A percentile compares a stretch with the other conserved stretches of the same genome.
Conservation (phyloP, 768 basidiomycete genomes). For the Lentinula lateritia region DNA sequence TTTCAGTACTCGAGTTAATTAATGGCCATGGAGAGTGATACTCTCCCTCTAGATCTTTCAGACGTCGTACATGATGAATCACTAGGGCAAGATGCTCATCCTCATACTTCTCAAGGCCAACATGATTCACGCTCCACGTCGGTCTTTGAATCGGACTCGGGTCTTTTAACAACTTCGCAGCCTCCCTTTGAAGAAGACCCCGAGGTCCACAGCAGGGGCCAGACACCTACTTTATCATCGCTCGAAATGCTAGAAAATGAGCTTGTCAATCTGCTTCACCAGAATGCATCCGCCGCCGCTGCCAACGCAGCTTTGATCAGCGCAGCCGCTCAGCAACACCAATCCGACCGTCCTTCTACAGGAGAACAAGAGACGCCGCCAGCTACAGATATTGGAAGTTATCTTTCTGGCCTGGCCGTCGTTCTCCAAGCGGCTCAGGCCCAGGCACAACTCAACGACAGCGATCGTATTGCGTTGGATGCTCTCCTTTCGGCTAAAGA, state of each 20-base stretch:
- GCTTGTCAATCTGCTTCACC: conserved; percentile 67
- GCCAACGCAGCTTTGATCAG: conserved; percentile 46
- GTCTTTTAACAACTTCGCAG: conserved; percentile 34
- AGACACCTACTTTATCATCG: conserved; percentile 38
- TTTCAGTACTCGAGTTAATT: conserved; percentile 19
- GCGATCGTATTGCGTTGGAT: conserved; percentile 30
- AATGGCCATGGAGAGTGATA: conserved; percentile 45
- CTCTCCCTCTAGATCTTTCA: conserved; percentile 68
- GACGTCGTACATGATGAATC: conserved; percentile 83
- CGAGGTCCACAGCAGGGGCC: conserved; percentile 25
- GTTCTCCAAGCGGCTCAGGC: conserved; percentile 76
- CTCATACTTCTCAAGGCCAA: conserved; percentile 20
- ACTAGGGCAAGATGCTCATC: conserved; percentile 50
- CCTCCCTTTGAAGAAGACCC: conserved; percentile 22
- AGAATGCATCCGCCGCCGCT: conserved; percentile 68
- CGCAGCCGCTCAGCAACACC: conserved; percentile 66
- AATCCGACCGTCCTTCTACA: conserved; percentile 26
- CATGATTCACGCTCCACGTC: conserved; percentile 23
- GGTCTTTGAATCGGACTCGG: conserved; percentile 20
- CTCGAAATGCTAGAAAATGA: conserved; percentile 76
- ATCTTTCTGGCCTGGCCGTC: conserved; percentile 65
- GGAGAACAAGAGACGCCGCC: conserved; percentile 8
- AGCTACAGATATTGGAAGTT: conserved; percentile 42
- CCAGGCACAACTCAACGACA: conserved; percentile 26
- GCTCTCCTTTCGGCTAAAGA: conserved; percentile 34